A percentile compares a stretch with the other conserved stretches of the same genome.
These are phyloP conservation scores for Capsicum chinense DNA, from an alignment of 257 asterid genomes.

Conservation along the genomic window DNA sequence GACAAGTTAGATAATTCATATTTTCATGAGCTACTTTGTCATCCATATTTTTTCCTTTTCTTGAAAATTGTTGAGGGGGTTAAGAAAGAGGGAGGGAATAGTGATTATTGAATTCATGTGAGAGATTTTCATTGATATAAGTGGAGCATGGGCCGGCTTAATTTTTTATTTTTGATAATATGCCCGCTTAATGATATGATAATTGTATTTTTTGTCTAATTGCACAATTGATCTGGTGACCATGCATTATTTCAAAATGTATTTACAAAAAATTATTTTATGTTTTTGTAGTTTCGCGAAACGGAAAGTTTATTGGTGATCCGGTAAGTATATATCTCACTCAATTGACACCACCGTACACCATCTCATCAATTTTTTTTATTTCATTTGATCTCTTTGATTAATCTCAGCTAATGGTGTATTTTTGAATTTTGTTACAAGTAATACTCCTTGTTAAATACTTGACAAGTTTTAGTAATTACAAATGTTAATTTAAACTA, in stretches of 20 bases:
- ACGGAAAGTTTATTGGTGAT: conserved; percentile 50
- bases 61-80: too few species aligned
- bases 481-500: neutral
- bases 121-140: too few species aligned
- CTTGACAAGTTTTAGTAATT: neutral
- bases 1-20: too few species aligned
- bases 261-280: neutral
- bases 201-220: too few species aligned
- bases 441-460: neutral
- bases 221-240: too few species aligned
- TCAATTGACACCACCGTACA: neutral
- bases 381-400: neutral
- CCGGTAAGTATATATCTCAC: conserved; percentile 40
- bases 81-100: too few species aligned
- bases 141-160: too few species aligned
- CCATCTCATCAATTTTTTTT: neutral
- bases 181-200: too few species aligned
- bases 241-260: too few species aligned
- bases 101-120: too few species aligned
- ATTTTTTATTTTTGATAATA: too few species aligned
- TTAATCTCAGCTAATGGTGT: neutral
- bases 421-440: neutral
- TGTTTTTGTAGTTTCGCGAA: conserved; percentile 38
- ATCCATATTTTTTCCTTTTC: too few species aligned
- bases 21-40: neutral